A percentile compares a stretch with the other conserved stretches of the same genome.
These are phyloP conservation scores for Globisporangium cylindrosporum DNA, from an alignment of 352 stramenopile species.

Conservation along the genomic window DNA sequence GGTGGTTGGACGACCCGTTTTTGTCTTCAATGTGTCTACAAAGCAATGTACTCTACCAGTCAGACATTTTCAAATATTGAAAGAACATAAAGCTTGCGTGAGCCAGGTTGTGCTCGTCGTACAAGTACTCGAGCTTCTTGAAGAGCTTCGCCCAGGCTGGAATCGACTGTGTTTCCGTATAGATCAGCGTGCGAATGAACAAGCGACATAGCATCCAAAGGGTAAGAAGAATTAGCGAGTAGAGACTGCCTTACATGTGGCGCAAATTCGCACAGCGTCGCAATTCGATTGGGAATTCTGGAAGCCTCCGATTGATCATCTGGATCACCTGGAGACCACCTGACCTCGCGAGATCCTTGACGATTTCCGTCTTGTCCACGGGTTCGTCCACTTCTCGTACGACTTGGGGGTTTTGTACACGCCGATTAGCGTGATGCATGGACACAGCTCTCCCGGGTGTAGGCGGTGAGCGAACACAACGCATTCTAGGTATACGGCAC, in stretches of 20 bases:
- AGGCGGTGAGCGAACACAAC: slow-evolving; percentile 20
- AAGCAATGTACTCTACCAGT: background rate
- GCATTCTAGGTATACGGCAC: slow-evolving; percentile 24
- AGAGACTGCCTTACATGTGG: background rate
- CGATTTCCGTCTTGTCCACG: slow-evolving; percentile 23
- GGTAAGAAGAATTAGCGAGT: background rate
- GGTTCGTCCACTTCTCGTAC: slow-evolving; percentile 27
- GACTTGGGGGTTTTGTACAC: slow-evolving; percentile 16
- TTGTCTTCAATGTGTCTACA: slow-evolving; percentile 8
- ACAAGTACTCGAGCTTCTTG: slow-evolving; percentile 14
- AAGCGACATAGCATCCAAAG: background rate
- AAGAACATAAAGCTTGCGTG: background rate
- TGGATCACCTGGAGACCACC: slow-evolving; percentile 38
- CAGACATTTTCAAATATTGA: background rate
- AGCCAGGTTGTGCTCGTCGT: background rate
- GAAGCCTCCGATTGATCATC: slow-evolving; percentile 35
- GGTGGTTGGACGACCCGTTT: background rate
- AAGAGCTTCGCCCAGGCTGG: slow-evolving; percentile 9
- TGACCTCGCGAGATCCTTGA: slow-evolving; percentile 22
- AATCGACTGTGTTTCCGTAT: slow-evolving; percentile 2
- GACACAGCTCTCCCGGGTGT: slow-evolving; percentile 17
- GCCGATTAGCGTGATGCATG: slow-evolving; percentile 36
- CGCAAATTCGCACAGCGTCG: background rate
- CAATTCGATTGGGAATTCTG: slow-evolving; percentile 13
- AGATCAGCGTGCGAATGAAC: slow-evolving; percentile 6